A percentile compares a stretch with the other conserved stretches of the same genome.
phyloP scores from a whole-genome alignment of 2,329 filamentous ascomycete genomes.

The Alternaria ethzedia region DNA sequence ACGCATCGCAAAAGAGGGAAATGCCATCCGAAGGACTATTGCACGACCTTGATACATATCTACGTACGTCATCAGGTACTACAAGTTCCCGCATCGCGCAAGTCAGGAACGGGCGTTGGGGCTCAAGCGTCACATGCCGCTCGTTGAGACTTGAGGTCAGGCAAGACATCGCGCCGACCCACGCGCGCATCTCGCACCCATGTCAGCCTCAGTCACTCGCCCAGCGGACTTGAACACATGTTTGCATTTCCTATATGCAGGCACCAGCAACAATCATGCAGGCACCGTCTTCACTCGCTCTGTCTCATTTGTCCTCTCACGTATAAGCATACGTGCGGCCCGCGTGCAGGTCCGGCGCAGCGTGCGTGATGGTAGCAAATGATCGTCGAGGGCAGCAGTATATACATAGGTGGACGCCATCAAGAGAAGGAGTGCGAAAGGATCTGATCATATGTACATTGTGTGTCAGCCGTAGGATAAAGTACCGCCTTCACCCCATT shows the following conservation, averaged over 20 bases:
- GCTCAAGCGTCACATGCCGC: constrained; percentile 30
- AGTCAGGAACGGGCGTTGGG: constrained; percentile 2
- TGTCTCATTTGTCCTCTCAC: constrained; percentile 29
- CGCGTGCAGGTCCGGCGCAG: constrained; percentile 21
- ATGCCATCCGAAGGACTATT: not conserved
- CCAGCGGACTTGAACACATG: constrained; percentile 31
- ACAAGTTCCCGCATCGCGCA: not conserved
- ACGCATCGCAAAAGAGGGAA: not conserved
- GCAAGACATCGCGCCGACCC: constrained; percentile 38
- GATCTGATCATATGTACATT: constrained; percentile 14
- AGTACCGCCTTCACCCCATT: constrained; percentile 18
- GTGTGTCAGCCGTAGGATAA: constrained; percentile 19
- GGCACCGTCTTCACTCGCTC: constrained; percentile 26
- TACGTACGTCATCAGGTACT: constrained; percentile 4
- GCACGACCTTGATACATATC: not conserved
- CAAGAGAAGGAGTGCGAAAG: constrained; percentile 7
- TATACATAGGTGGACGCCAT: constrained; percentile 27
- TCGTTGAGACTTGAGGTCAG: constrained; percentile 33
- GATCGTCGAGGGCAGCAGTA: constrained; percentile 20
- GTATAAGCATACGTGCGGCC: constrained; percentile 13
- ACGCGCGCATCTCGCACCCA: constrained; percentile 33
- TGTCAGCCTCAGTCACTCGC: constrained; percentile 39
- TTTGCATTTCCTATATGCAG: constrained; percentile 36
- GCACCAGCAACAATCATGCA: constrained; percentile 38
- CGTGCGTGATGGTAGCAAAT: constrained; percentile 26